These are phyloP conservation scores for Venturiaceae sp. DNA, from an alignment of 2,329 filamentous ascomycete species.

Conservation along the genomic window DNA sequence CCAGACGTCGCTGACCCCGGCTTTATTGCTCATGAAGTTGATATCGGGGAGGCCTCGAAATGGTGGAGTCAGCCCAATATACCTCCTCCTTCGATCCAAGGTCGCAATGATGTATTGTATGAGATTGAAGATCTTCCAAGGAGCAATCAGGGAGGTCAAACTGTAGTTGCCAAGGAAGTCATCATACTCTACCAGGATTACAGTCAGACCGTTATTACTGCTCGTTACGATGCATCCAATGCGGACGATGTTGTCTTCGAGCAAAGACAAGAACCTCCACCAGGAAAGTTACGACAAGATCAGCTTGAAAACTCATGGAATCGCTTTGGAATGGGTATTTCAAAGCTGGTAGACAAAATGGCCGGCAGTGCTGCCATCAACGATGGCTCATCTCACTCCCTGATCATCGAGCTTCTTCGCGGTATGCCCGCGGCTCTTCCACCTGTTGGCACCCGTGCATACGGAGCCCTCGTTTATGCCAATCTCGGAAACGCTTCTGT, in stretches of 20 bases:
- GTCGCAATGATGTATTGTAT: slow-evolving; percentile 70
- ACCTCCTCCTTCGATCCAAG: slow-evolving; percentile 72
- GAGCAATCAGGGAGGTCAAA: slow-evolving; percentile 59
- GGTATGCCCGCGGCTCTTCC: slow-evolving; percentile 64
- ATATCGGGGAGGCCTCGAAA: slow-evolving; percentile 60
- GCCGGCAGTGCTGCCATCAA: slow-evolving; percentile 68
- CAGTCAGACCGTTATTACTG: slow-evolving; percentile 82
- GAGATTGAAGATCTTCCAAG: slow-evolving; percentile 72
- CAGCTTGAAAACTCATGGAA: slow-evolving; percentile 83
- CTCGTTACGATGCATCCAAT: slow-evolving; percentile 67
- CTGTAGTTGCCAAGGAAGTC: slow-evolving; percentile 66
- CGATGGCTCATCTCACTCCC: slow-evolving; percentile 68
- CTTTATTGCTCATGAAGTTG: slow-evolving; percentile 80
- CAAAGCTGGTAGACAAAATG: slow-evolving; percentile 57
- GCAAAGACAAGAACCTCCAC: slow-evolving; percentile 79
- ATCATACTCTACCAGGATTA: slow-evolving; percentile 93
- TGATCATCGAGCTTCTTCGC: slow-evolving; percentile 71
- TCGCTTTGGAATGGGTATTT: slow-evolving; percentile 69
- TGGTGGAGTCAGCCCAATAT: slow-evolving; percentile 85
- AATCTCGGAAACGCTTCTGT: slow-evolving; percentile 93
- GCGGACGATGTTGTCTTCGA: slow-evolving; percentile 64
- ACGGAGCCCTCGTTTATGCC: slow-evolving; percentile 85
- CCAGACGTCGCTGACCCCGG: slow-evolving; percentile 38
- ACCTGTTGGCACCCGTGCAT: slow-evolving; percentile 81
- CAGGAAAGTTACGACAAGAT: slow-evolving; percentile 75